Evolutionary conservation across 1,284 basidiomycete genomes (phyloP), one percentile per base, ranked within the genome.

Genomic region (Filobasidium uniguttulatum): DNA sequence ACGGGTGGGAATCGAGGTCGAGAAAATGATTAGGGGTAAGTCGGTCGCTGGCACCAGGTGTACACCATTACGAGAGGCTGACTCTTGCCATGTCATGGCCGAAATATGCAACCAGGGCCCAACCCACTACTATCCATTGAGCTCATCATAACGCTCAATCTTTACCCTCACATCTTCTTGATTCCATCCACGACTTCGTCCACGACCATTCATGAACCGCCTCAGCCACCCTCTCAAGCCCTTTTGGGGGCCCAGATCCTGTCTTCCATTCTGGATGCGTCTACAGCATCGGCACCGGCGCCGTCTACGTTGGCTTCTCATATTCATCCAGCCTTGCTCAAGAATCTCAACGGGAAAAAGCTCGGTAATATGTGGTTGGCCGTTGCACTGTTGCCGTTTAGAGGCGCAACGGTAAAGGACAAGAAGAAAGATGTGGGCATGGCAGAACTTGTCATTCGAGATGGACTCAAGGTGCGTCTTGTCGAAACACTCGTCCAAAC

Each of bases 1-100:
- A 68, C 77, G 90, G n/a, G 78, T 89, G 7, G 89, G 89, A 0
- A 83, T 83, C 56, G 90, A 96, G 64, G 61, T 91, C 5, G 77
- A 82, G 55, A 96, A 94, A 65, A 94, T 93, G 85, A 74, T 94
- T 61, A 80, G 81, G 73, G 81, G 86, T 83, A 26, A 23, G 64
- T 59, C 40, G 23, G 37, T 10, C 17, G 17, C 41, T 26, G 3
- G 23, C 52, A 12, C 33, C 7, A 9, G 20, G 29, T 19, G 5
- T 48, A 33, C 14, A n/a, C 25, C 17, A 48, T 48, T 52, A 44
- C 50, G 36, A 49, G 19, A 19, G 30, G 30, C 22, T 37, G 37
- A 26, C 35, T 34, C 17, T 35, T 17, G 25, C 28, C 20, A 38
- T 53, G 30, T 45, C 29, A 17, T 8, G 12, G 38, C 23, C 26